Evolutionary conservation across 2,329 filamentous ascomycete species (phyloP).

Genomic region (Herpotrichia juniperi): DNA sequence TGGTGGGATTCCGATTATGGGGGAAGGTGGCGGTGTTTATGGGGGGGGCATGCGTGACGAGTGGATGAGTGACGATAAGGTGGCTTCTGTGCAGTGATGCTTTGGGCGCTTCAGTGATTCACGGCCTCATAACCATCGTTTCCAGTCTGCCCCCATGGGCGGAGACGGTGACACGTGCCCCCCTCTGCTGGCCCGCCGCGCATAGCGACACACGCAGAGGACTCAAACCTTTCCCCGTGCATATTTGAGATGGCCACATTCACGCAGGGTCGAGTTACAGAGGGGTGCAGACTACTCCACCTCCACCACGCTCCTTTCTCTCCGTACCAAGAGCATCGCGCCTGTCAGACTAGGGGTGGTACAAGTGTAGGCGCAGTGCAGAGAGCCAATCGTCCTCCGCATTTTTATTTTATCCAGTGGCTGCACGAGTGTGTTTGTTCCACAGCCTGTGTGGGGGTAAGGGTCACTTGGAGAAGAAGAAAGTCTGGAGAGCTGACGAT

Average conservation of each 20-base stretch:
- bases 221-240: not conserved
- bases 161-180: not conserved
- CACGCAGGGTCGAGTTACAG: not conserved
- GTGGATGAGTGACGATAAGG: not conserved
- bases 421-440: not conserved
- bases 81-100: not conserved
- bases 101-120: not conserved
- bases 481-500: slow-evolving; percentile 1
- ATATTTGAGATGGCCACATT: not conserved
- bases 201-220: not conserved
- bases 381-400: not conserved
- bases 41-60: not conserved
- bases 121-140: not conserved
- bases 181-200: not conserved
- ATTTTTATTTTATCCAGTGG: slow-evolving; percentile 7
- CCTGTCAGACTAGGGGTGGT: not conserved
- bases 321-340: not conserved
- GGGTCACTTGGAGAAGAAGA: not conserved
- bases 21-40: not conserved
- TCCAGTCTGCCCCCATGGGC: not conserved
- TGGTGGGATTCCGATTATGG: not conserved
- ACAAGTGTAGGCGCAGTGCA: not conserved
- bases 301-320: not conserved
- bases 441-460: not conserved
- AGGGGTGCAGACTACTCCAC: not conserved